phyloP scores from a whole-genome alignment of 2,329 filamentous ascomycete species.

The Talaromyces sp. region DNA sequence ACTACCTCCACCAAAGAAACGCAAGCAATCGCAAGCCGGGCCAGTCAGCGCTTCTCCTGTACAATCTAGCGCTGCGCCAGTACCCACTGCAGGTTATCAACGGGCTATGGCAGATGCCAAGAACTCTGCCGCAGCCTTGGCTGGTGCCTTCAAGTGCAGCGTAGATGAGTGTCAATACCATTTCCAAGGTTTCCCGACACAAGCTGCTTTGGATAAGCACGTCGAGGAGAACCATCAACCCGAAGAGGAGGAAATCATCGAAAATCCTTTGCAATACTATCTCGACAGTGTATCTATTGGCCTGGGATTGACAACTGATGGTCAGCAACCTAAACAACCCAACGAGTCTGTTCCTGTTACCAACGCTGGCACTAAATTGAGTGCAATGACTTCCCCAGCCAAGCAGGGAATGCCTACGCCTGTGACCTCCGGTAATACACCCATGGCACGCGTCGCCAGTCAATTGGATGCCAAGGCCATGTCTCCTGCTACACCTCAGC shows the following conservation, averaged over 20 bases:
- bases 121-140: slow-evolving; percentile 40
- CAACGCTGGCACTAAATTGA: slow-evolving; percentile 21
- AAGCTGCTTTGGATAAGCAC: slow-evolving; percentile 59
- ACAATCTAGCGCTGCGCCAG: slow-evolving; percentile 24
- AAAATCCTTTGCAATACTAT: slow-evolving; percentile 59
- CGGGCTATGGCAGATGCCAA: slow-evolving; percentile 46
- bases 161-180: slow-evolving; percentile 57
- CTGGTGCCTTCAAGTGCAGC: slow-evolving; percentile 56
- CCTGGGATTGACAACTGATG: slow-evolving; percentile 46
- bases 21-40: slow-evolving; percentile 54
- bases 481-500: slow-evolving; percentile 40
- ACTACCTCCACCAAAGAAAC: slow-evolving; percentile 60
- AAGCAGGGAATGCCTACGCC: slow-evolving; percentile 36
- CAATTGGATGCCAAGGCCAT: slow-evolving; percentile 36
- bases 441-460: slow-evolving; percentile 38
- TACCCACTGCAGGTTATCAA: slow-evolving; percentile 36
- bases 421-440: slow-evolving; percentile 30
- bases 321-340: slow-evolving; percentile 21
- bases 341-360: slow-evolving; percentile 7
- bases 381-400: slow-evolving; percentile 22
- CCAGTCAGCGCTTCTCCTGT: slow-evolving; percentile 27
- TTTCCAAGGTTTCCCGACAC: slow-evolving; percentile 57
- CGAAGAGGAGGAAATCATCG: slow-evolving; percentile 47
- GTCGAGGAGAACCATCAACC: slow-evolving; percentile 56
- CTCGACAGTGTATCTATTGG: slow-evolving; percentile 55